These are phyloP conservation scores for Immersiella caudata DNA, from an alignment of 495 filamentous ascomycete genomes.

Conservation along the genomic window DNA sequence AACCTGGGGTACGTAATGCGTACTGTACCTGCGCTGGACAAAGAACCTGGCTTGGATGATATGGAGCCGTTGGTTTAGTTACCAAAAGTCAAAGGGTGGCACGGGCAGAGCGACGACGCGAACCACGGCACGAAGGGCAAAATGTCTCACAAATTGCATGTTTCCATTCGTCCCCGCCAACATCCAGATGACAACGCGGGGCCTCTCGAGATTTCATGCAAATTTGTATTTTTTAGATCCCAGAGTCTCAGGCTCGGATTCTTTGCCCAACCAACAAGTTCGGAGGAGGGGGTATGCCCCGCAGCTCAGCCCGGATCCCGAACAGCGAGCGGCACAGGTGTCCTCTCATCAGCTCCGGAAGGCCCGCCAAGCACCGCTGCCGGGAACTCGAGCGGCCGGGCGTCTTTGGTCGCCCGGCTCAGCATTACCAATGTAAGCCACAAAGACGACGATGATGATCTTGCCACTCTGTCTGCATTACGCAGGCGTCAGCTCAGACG, in stretches of 20 bases:
- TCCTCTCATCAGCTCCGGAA: too few relatives aligned
- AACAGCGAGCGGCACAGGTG: too few relatives aligned
- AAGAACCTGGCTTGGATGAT: background rate
- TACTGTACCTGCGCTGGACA: background rate
- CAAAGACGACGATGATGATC: background rate
- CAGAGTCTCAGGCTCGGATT: background rate
- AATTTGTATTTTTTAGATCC: background rate
- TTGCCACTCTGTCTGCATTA: slow-evolving; percentile 8
- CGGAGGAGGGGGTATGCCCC: too few relatives aligned
- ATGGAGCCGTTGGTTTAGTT: background rate
- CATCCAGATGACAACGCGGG: too few relatives aligned
- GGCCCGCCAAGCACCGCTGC: too few relatives aligned
- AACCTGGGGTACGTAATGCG: background rate
- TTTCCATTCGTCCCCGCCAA: too few relatives aligned
- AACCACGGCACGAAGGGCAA: background rate
- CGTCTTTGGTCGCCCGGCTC: background rate
- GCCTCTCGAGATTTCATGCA: too few relatives aligned
- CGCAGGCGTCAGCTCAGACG: background rate
- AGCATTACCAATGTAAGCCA: background rate
- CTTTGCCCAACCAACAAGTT: background rate
- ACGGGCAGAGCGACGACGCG: background rate
- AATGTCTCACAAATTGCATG: background rate
- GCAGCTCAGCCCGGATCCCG: too few relatives aligned
- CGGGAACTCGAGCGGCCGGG: too few relatives aligned
- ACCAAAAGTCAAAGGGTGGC: background rate